Evolutionary conservation across 2,329 filamentous ascomycete genomes (phyloP), one percentile per base, ranked within the genome.

Genomic region (Scopulariopsis brevicaulis): DNA sequence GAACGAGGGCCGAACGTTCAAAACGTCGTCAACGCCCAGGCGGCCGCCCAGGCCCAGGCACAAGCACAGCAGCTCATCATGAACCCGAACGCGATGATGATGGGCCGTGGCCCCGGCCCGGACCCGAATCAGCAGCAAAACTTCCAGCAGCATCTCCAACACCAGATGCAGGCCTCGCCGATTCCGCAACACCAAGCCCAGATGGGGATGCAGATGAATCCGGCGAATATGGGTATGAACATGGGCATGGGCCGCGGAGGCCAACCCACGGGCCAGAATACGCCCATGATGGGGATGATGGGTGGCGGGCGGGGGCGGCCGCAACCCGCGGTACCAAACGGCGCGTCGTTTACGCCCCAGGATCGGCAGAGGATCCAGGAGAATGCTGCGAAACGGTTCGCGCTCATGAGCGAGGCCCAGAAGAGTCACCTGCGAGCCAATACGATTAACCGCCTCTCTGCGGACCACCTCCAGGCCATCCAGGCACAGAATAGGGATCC

Each of bases 101-200:
- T 82, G 71, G 73, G 74, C 46, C 74, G 80, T 40, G 74, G 74
- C 14, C 75, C 79, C 68, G 55, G 46, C 34, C 55, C 28, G n/a
- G 55, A 48, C 0, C 79, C 78, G 63, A 73, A 71, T 7, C 69
- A 71, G 2, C 81, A 79, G 60, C 80, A 77, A 63, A 76, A 74
- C 1, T 84, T 85, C 59, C 81, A 81, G 60, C 76, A 81, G 60
- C 76, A 79, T 54, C 73, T 84, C 40, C 81, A 82, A 59, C 80
- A 82, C 58, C 78, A 75, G 58, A 82, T 83, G 78, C 81, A 84
- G 63, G 69, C 75, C 4, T 74, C 77, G 1, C 76, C 75, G 43
- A 74, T 83, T 25, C 73, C 77, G 11, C 80, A 75, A 55, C 79
- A 79, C 54, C 62, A 65, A 53, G 62, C 66, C 58, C 62, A 61